These are phyloP conservation scores for Globisporangium emineosum DNA, from an alignment of 352 stramenopile species.

Conservation along the genomic window DNA sequence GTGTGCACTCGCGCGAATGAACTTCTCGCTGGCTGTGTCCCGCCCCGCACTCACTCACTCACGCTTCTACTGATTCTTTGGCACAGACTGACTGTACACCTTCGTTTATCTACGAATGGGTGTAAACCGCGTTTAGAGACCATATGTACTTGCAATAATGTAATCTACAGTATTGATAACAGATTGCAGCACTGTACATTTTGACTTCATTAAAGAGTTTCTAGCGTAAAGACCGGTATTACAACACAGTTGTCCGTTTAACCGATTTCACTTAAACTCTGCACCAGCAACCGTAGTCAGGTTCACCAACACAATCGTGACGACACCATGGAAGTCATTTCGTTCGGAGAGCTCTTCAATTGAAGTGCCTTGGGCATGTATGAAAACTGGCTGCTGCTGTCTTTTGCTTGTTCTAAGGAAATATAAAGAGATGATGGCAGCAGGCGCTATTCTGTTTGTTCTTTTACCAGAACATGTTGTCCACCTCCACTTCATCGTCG, in stretches of 20 bases:
- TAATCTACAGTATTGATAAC: too few relatives aligned
- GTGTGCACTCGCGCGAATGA: neutral
- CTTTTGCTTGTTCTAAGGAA: constrained; percentile 1
- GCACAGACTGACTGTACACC: neutral
- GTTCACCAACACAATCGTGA: neutral
- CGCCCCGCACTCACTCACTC: neutral
- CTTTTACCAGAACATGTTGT: constrained; percentile 68
- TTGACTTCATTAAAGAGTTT: too few relatives aligned
- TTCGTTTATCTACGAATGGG: neutral
- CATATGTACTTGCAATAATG: too few relatives aligned
- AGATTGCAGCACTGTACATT: too few relatives aligned
- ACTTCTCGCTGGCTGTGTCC: neutral
- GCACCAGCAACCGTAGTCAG: neutral
- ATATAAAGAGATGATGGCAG: neutral
- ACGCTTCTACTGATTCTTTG: neutral
- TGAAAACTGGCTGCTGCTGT: neutral
- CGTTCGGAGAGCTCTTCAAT: too few relatives aligned
- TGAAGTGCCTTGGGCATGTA: too few relatives aligned
- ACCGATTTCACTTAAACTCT: too few relatives aligned
- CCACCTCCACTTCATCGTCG: constrained; percentile 52
- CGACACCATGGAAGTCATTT: too few relatives aligned
- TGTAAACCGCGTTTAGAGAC: too few relatives aligned
- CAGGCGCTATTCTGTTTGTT: neutral
- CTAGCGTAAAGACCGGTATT: too few relatives aligned
- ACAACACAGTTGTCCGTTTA: too few relatives aligned